These are phyloP conservation scores for Suillus hirtellus DNA, from an alignment of 768 basidiomycete species.

Conservation along the genomic window DNA sequence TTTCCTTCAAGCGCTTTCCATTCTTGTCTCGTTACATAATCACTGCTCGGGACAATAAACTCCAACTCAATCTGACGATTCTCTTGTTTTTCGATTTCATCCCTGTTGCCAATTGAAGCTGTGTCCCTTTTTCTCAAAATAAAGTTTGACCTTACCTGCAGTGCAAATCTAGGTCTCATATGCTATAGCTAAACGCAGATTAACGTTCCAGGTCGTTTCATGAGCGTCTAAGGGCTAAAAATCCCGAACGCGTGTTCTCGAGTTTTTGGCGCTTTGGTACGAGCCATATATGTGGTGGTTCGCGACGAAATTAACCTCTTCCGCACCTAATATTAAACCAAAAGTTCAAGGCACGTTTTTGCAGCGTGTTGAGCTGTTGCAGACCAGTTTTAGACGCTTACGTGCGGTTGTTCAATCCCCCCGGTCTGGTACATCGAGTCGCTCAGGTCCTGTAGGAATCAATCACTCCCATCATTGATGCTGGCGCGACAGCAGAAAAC, in stretches of 20 bases:
- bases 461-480: background rate
- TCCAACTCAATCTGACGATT: background rate
- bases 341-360: background rate
- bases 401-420: background rate
- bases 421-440: background rate
- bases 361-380: background rate
- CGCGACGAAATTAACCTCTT: background rate
- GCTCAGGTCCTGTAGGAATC: background rate
- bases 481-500: background rate
- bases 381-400: background rate
- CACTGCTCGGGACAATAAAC: conserved; percentile 1
- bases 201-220: background rate
- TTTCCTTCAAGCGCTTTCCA: background rate
- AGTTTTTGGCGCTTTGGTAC: background rate
- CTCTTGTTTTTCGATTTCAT: background rate
- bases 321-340: background rate
- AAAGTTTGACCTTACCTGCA: background rate
- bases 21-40: background rate
- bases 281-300: background rate
- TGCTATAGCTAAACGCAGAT: background rate
- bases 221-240: background rate
- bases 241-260: background rate
- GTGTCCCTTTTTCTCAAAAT: background rate
- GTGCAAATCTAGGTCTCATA: background rate
- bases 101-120: too few species aligned